Evolutionary conservation across 345 rosid genomes (phyloP), one percentile per base, ranked within the genome.

Genomic region (Populus nigra): DNA sequence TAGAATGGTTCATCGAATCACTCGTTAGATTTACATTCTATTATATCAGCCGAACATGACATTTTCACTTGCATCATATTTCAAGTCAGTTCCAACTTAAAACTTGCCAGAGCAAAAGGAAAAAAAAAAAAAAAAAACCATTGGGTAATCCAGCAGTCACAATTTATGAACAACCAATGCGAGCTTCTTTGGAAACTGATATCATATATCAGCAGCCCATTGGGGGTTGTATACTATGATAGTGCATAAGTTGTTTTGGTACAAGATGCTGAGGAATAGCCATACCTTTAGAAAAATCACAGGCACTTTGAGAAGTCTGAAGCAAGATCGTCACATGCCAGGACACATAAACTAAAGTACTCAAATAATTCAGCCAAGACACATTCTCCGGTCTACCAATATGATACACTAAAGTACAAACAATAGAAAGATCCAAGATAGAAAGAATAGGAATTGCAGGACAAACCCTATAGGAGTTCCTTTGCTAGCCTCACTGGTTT

Each of bases 401-500:
- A 67, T 59, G 67, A n/a, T 47, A 72, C 1, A 16, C 76, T 38
- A 50, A 39, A 72, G 17, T 62, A 71, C 41, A 67, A 43, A 63
- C 66, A 78, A 69, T 23, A 73, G 31, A 72, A 8, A 72, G 72
- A 57, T 53, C 69, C 80, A 57, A 62, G 69, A 10, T 41, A 13
- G 49, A 74, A 71, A 76, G 76, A 69, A 73, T 39, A 65, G 35
- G 77, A 62, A 49, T 33, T 29, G 73, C 27, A 57, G 36, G 55
- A 73, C 45, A 71, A 80, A 77, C 47, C 55, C 73, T 76, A 88
- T 70, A 85, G 31, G 62, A 71, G 84, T 77, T 90, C 93, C 84
- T 85, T 90, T 36, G 97, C 88, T 81, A 92, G 83, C 82, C 88
- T 86, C 76, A 88, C 85, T 17, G 94, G 90, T 84, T 88, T 90